Evolutionary conservation across 768 basidiomycete species (phyloP), one percentile per base, ranked within the genome.

Genomic region (Tricholoma saponaceum): DNA sequence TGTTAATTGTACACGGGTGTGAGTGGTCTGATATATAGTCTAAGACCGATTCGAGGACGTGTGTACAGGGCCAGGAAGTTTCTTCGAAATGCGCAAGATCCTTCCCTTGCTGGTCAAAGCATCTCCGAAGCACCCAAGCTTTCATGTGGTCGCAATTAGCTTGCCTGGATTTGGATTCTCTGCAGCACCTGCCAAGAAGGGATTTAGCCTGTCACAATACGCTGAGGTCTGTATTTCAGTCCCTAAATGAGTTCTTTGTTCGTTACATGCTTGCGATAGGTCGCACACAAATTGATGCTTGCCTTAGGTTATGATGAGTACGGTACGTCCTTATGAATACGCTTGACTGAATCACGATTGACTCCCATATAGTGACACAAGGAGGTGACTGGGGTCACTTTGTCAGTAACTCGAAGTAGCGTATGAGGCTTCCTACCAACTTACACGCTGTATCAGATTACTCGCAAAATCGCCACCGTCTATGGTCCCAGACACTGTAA

Each of bases 161-260:
- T 61, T 87, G 2, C 86, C 86, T 12, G 83, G 83, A 0, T 87
- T 68, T 68, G 86, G 84, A 0, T 87, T 86, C 66, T 86, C 85
- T 0, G 74, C 82, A 12, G 80, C 76, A 1, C 78, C 82, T 3
- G 79, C 69, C 37, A 81, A 79, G 60, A 74, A 74, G 59, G 84
- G 83, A 0, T 87, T 87, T 58, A 60, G 74, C 63, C 37, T 69
- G 1, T 33, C 64, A 1, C 82, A 86, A 55, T 83, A 78, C 51
- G 83, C 83, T 1, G 82, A 87, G 70, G 85, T 80, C 44, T 9
- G 60, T 41, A 54, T 26, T 16, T 20, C n/a, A 16, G 2, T 23
- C 41, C 46, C 10, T 22, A 54, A 20, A 33, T 25, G 25, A 54
- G 23, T 14, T 46, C 44, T 22, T n/a, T 13, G 35, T 57, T 22